phyloP scores from a whole-genome alignment of 805 yeast species.

The Candida xiaguanensis region DNA sequence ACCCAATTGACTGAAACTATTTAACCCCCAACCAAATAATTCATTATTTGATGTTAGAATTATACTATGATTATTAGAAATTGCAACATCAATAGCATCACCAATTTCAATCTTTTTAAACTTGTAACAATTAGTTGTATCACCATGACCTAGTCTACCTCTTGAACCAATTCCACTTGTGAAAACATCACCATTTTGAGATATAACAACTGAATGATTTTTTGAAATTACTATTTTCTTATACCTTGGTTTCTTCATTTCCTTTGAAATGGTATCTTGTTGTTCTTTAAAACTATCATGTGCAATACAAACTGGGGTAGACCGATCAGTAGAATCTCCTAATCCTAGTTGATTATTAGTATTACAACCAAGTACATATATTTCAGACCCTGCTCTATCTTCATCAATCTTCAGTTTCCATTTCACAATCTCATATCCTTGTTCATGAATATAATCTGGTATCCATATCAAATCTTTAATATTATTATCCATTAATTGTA shows the following conservation, averaged over 20 bases:
- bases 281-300: constrained; percentile 20
- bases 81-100: constrained; percentile 28
- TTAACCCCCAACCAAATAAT: constrained; percentile 80
- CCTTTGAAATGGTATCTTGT: constrained; percentile 11
- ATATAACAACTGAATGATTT: constrained; percentile 60
- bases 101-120: constrained; percentile 37
- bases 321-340: constrained; percentile 52
- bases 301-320: constrained; percentile 37
- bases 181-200: constrained; percentile 52
- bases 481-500: constrained; percentile 58
- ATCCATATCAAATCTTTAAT: constrained; percentile 40
- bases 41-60: constrained; percentile 50
- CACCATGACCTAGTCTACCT: constrained; percentile 66
- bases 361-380: constrained; percentile 62
- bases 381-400: constrained; percentile 52
- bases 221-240: constrained; percentile 53
- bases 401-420: constrained; percentile 15
- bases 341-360: constrained; percentile 61
- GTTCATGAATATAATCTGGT: constrained; percentile 39
- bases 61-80: constrained; percentile 67
- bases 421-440: constrained; percentile 23
- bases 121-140: constrained; percentile 33
- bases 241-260: constrained; percentile 39
- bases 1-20: constrained; percentile 66
- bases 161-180: constrained; percentile 66